These are phyloP conservation scores for Ophiorrhiza pumila DNA, from an alignment of 257 asterid genomes.

Conservation along the genomic window DNA sequence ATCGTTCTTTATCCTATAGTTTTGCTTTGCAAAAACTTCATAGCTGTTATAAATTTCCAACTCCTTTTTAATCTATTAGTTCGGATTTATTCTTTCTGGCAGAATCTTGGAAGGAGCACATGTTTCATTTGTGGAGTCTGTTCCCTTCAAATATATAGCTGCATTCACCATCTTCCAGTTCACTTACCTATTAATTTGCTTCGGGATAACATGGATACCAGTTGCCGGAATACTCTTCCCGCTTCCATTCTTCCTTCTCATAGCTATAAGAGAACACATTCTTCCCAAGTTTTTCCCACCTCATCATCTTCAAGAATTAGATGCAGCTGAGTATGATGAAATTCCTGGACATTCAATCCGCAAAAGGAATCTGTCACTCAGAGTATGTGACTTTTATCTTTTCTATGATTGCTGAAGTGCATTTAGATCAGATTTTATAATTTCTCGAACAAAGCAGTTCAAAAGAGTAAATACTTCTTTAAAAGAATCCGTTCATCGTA, in stretches of 20 bases:
- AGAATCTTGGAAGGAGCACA: slow-evolving; percentile 70
- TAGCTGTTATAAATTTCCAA: neutral
- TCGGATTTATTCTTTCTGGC: slow-evolving; percentile 16
- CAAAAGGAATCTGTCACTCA: slow-evolving; percentile 36
- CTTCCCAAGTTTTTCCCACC: slow-evolving; percentile 70
- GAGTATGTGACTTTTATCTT: slow-evolving; percentile 28
- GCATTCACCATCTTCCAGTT: slow-evolving; percentile 64
- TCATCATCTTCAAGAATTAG: slow-evolving; percentile 59
- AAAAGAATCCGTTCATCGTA: neutral
- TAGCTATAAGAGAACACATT: slow-evolving; percentile 63
- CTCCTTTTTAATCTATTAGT: neutral
- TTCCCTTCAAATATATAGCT: slow-evolving; percentile 77
- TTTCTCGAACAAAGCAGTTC: neutral
- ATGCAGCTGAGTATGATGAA: slow-evolving; percentile 88
- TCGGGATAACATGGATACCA: slow-evolving; percentile 93
- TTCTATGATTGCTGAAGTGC: neutral
- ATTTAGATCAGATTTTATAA: neutral
- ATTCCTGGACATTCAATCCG: slow-evolving; percentile 48
- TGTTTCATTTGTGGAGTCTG: slow-evolving; percentile 77
- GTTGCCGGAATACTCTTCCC: slow-evolving; percentile 87
- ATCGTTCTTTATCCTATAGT: neutral
- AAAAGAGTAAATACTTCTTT: neutral
- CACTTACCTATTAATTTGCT: slow-evolving; percentile 58
- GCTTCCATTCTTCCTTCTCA: slow-evolving; percentile 68
- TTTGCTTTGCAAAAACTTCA: neutral